Conservation (phyloP, 2,329 filamentous ascomycete species). For the Diplodia seriata region DNA sequence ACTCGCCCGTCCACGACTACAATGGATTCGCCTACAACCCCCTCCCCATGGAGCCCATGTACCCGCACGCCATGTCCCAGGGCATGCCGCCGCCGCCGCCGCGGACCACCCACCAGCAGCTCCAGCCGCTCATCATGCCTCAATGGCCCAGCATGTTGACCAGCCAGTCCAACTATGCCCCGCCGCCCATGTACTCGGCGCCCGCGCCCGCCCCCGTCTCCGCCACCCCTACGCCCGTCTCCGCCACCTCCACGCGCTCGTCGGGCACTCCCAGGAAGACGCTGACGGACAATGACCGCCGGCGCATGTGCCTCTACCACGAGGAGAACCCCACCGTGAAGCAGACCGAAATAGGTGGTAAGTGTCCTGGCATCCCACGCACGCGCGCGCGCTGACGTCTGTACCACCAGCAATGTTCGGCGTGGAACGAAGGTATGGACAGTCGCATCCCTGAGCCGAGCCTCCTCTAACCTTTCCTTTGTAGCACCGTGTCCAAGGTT, state of each 20-base stretch:
- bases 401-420: conserved; percentile 75
- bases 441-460: not conserved
- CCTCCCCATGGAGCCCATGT: conserved; percentile 51
- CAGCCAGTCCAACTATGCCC: conserved; percentile 51
- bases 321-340: conserved; percentile 89
- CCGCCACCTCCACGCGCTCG: conserved; percentile 50
- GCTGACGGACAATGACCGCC: conserved; percentile 86
- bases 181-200: conserved; percentile 43
- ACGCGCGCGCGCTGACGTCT: conserved; percentile 41
- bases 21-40: conserved; percentile 49
- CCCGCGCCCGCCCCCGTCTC: conserved; percentile 48
- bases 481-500: conserved; percentile 97
- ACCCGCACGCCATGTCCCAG: conserved; percentile 34
- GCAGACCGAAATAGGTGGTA: conserved; percentile 94
- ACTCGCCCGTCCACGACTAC: conserved; percentile 51
- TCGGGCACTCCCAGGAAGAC: conserved; percentile 78
- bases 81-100: conserved; percentile 48
- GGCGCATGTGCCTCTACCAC: conserved; percentile 92
- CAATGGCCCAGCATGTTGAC: conserved; percentile 53
- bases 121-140: conserved; percentile 51
- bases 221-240: conserved; percentile 46
- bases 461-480: conserved; percentile 34
- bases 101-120: conserved; percentile 49
- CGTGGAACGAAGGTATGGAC: conserved; percentile 89
- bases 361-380: conserved; percentile 41